phyloP scores from a whole-genome alignment of 2,329 filamentous ascomycete genomes.

The Pseudocercospora musae region DNA sequence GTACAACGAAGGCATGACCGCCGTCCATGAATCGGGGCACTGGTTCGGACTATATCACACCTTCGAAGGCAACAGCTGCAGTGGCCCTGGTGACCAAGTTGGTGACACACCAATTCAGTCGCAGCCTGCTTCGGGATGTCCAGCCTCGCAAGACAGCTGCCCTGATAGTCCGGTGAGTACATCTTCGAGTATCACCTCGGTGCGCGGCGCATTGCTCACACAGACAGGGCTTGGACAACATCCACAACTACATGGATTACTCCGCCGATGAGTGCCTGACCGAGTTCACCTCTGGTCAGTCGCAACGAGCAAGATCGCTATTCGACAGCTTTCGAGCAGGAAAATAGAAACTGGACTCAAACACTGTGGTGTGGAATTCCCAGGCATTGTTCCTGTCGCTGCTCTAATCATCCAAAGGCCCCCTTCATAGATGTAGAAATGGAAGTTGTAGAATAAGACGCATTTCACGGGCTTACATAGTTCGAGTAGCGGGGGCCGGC shows the following conservation, averaged over 20 bases:
- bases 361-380: slow-evolving; percentile 43
- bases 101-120: slow-evolving; percentile 40
- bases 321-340: slow-evolving; percentile 19
- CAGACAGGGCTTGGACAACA: slow-evolving; percentile 39
- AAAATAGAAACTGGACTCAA: slow-evolving; percentile 35
- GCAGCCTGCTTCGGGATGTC: slow-evolving; percentile 49
- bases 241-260: slow-evolving; percentile 54
- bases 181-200: too few relatives aligned
- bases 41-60: slow-evolving; percentile 43
- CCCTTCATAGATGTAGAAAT: slow-evolving; percentile 13
- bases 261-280: slow-evolving; percentile 19
- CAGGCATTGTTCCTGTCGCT: slow-evolving; percentile 37
- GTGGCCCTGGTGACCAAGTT: slow-evolving; percentile 38
- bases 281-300: slow-evolving; percentile 19
- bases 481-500: too few relatives aligned
- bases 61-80: slow-evolving; percentile 42
- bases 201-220: not conserved
- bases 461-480: too few relatives aligned
- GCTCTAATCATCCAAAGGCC: slow-evolving; percentile 25
- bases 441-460: not conserved
- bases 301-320: slow-evolving; percentile 10
- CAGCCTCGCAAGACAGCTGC: slow-evolving; percentile 47
- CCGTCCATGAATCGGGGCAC: slow-evolving; percentile 42
- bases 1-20: slow-evolving; percentile 29
- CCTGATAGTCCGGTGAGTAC: slow-evolving; percentile 28